Conservation (phyloP, 257 asterid species). For the Prunella vulgaris region DNA sequence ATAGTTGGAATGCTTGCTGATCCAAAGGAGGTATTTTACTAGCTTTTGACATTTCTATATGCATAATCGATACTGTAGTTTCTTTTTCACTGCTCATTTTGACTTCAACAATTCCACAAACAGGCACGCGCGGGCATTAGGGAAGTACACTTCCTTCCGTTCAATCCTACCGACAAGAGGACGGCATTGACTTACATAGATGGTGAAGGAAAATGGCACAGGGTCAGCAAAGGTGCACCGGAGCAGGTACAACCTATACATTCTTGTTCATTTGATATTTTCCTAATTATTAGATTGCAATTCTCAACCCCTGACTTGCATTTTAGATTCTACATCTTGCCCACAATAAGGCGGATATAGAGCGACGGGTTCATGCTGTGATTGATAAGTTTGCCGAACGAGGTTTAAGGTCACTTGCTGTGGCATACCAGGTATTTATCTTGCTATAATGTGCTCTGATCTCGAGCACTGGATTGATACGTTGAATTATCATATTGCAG, state of each 20-base stretch:
- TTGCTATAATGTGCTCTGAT: background rate
- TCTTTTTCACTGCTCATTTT: background rate
- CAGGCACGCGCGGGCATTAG: constrained; percentile 96
- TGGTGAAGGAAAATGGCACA: constrained; percentile 75
- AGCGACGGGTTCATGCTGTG: constrained; percentile 67
- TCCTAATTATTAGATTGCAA: background rate
- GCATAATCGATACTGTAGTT: background rate
- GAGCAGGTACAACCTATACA: constrained; percentile 62
- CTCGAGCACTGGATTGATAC: background rate
- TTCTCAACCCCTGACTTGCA: constrained; percentile 14
- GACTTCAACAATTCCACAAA: constrained; percentile 14
- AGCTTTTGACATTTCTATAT: background rate
- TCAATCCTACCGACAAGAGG: constrained; percentile 90
- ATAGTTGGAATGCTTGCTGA: constrained; percentile 95
- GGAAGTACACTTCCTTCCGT: constrained; percentile 92
- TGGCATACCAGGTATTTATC: constrained; percentile 74
- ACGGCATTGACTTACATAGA: constrained; percentile 92
- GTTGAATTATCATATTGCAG: background rate
- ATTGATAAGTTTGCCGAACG: constrained; percentile 90
- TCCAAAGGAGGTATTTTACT: constrained; percentile 77
- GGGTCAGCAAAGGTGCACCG: constrained; percentile 99
- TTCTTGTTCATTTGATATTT: background rate
- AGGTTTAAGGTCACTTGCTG: constrained; percentile 86
- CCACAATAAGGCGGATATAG: constrained; percentile 75
- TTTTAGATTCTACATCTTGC: constrained; percentile 72